phyloP scores from a whole-genome alignment of 805 yeast genomes.

The Tetrapisispora namnaoensis region DNA sequence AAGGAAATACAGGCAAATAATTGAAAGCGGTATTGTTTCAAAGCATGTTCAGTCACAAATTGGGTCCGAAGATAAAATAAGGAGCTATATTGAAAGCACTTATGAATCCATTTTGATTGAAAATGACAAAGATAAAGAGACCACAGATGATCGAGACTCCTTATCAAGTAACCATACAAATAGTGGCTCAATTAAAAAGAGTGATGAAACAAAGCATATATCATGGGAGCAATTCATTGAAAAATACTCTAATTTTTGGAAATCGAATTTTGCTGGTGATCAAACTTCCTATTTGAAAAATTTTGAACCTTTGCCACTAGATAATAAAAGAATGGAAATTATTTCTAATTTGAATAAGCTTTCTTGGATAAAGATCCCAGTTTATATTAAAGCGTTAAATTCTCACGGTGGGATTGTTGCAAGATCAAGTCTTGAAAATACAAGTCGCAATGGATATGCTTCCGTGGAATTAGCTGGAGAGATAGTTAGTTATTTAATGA shows the following conservation, averaged over 20 bases:
- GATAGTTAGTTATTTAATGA: slow-evolving; percentile 15
- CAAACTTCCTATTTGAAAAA: slow-evolving; percentile 6
- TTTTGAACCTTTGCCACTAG: slow-evolving; percentile 27
- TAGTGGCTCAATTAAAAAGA: not conserved
- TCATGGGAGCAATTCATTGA: slow-evolving; percentile 21
- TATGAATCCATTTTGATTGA: slow-evolving; percentile 17
- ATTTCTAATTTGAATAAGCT: slow-evolving; percentile 48
- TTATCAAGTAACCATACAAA: not conserved
- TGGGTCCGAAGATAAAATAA: slow-evolving; percentile 18
- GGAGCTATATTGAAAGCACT: slow-evolving; percentile 16
- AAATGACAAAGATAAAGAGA: slow-evolving; percentile 9
- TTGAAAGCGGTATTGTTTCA: slow-evolving; percentile 17
- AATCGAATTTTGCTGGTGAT: not conserved
- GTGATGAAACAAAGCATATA: not conserved
- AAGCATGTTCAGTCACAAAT: slow-evolving; percentile 13
- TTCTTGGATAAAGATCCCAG: slow-evolving; percentile 71
- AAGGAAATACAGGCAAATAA: slow-evolving; percentile 16
- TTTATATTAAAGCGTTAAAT: slow-evolving; percentile 59
- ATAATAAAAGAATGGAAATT: slow-evolving; percentile 33
- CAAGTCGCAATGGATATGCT: slow-evolving; percentile 19
- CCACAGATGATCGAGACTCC: slow-evolving; percentile 2
- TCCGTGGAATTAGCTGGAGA: slow-evolving; percentile 23
- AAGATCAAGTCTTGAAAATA: slow-evolving; percentile 46
- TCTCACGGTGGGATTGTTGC: slow-evolving; percentile 86
- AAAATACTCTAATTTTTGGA: slow-evolving; percentile 15